phyloP scores from a whole-genome alignment of 495 filamentous ascomycete species.

The Daldinia decipiens region DNA sequence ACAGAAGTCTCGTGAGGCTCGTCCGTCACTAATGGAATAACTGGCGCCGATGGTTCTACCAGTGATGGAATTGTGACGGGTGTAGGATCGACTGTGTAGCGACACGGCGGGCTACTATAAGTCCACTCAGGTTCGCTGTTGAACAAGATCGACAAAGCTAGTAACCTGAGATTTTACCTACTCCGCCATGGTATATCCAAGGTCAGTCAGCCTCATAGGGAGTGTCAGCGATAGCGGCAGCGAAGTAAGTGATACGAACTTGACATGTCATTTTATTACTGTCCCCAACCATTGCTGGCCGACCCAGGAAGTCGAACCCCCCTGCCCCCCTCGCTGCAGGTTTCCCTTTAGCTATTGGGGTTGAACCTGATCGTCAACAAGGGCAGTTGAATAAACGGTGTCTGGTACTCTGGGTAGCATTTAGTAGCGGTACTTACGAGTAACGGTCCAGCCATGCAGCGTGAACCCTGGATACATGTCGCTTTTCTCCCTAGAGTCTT shows the following conservation, averaged over 20 bases:
- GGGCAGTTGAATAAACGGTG: conserved; percentile 29
- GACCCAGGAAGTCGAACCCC: conserved; percentile 41
- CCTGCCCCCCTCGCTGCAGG: conserved; percentile 38
- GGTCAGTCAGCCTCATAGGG: conserved; percentile 41
- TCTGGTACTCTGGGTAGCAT: conserved; percentile 43
- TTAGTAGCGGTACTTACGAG: conserved; percentile 43
- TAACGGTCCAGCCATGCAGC: conserved; percentile 32
- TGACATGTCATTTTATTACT: conserved; percentile 44
- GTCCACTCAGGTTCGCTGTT: conserved; percentile 22
- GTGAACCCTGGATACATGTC: conserved; percentile 42
- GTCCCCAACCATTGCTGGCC: conserved; percentile 25
- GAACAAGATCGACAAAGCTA: conserved; percentile 30
- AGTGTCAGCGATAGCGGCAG: conserved; percentile 20
- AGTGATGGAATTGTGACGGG: conserved; percentile 38
- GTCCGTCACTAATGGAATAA: conserved; percentile 15
- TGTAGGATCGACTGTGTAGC: conserved; percentile 27
- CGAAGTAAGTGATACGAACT: conserved; percentile 21
- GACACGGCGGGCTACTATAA: conserved; percentile 19
- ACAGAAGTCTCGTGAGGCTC: conserved; percentile 17
- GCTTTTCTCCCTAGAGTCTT: neutral
- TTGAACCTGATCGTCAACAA: conserved; percentile 46
- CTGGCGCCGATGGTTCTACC: conserved; percentile 25
- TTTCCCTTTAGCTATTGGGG: conserved; percentile 36
- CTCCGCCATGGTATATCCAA: conserved; percentile 30
- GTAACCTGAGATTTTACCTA: conserved; percentile 33